A percentile compares a stretch with the other conserved stretches of the same genome.
These are phyloP conservation scores for Colletotrichum gloeosporioides DNA, from an alignment of 2,329 filamentous ascomycete genomes.

Conservation along the genomic window DNA sequence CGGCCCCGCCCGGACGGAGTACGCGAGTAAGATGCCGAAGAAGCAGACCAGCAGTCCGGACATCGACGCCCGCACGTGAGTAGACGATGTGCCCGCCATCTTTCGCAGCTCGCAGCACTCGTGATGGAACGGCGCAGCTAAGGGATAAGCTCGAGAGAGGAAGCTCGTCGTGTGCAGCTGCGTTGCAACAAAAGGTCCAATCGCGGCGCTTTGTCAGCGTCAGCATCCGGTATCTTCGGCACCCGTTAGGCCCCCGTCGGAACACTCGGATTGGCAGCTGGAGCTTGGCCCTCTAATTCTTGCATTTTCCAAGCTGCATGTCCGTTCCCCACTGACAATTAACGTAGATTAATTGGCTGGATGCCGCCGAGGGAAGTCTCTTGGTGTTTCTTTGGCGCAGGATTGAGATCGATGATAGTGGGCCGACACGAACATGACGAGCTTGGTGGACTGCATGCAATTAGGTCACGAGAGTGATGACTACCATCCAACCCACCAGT, in stretches of 20 bases:
- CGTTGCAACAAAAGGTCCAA: background rate
- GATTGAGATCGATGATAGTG: background rate
- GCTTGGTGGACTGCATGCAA: background rate
- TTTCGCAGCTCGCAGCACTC: background rate
- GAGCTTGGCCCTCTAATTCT: background rate
- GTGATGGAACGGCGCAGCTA: background rate
- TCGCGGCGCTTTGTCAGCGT: constrained; percentile 1
- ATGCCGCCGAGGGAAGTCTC: background rate
- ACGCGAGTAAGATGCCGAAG: background rate
- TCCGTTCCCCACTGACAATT: background rate
- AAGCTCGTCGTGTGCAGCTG: background rate
- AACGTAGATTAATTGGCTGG: background rate
- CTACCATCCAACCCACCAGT: background rate
- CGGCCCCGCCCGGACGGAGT: constrained; percentile 3
- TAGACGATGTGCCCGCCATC: background rate
- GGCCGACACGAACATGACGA: background rate
- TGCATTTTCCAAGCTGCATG: background rate
- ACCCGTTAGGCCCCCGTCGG: background rate
- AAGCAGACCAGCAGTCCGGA: background rate
- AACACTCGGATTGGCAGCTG: background rate
- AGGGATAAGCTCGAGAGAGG: background rate
- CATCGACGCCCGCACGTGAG: background rate
- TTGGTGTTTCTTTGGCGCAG: background rate
- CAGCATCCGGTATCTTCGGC: background rate
- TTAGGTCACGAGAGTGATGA: background rate